A percentile compares a stretch with the other conserved stretches of the same genome.
phyloP scores from a whole-genome alignment of 164 flowering plant species.

The Macadamia tetraphylla region DNA sequence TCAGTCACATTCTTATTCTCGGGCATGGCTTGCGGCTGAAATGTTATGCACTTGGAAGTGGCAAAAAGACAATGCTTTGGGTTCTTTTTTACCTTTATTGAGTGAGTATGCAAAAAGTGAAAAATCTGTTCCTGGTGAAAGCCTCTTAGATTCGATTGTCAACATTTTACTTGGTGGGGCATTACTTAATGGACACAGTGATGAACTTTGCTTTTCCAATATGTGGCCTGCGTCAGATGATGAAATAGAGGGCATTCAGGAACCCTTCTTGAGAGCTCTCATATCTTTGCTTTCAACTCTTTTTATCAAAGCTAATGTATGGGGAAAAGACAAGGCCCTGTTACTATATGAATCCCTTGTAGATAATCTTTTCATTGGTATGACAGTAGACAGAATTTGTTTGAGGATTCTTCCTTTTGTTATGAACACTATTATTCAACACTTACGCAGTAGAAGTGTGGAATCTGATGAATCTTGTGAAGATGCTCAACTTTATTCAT shows the following conservation, averaged over 20 bases:
- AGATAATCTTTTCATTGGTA: conserved; percentile 56
- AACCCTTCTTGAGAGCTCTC: conserved; percentile 79
- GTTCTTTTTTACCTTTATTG: conserved; percentile 64
- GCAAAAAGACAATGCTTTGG: conserved; percentile 64
- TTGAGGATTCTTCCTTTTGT: conserved; percentile 65
- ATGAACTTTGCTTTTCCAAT: conserved; percentile 22
- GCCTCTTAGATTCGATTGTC: conserved; percentile 49
- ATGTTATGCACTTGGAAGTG: conserved; percentile 90
- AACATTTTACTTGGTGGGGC: conserved; percentile 75
- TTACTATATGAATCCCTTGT: conserved; percentile 38
- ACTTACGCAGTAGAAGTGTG: conserved; percentile 24
- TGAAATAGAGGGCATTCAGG: conserved; percentile 51
- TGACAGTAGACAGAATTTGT: conserved; percentile 44
- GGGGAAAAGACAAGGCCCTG: conserved; percentile 53
- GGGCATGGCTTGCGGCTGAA: conserved; percentile 93
- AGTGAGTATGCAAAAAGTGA: conserved; percentile 34
- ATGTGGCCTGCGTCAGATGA: conserved; percentile 40
- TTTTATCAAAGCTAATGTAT: conserved; percentile 43
- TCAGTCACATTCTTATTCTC: conserved; percentile 22
- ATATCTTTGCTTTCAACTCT: conserved; percentile 46
- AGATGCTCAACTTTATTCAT: conserved; percentile 23
- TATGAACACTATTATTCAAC: conserved; percentile 44
- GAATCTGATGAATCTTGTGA: conserved; percentile 18
- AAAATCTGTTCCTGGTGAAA: conserved; percentile 16
- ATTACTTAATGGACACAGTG: conserved; percentile 46